Evolutionary conservation across 345 rosid genomes (phyloP).

Genomic region (Ailanthus altissimus): DNA sequence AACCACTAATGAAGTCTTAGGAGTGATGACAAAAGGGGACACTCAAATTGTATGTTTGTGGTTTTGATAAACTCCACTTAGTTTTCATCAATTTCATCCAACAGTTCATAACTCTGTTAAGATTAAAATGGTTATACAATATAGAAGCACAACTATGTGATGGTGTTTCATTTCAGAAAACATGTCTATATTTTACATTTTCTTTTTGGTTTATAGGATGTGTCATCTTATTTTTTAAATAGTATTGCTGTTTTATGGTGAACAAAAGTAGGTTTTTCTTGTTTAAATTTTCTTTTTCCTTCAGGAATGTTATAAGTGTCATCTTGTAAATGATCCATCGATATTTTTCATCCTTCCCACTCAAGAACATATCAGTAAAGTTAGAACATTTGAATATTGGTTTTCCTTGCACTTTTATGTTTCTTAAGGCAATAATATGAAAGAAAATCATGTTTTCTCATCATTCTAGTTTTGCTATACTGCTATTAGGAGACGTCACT

Average conservation of each 20-base stretch:
- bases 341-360: neutral
- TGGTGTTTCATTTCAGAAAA: neutral
- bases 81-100: neutral
- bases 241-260: neutral
- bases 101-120: neutral
- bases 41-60: constrained; percentile 72
- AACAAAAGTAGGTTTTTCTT: neutral
- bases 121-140: neutral
- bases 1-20: constrained; percentile 89
- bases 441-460: constrained; percentile 2
- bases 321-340: neutral
- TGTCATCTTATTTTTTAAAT: neutral
- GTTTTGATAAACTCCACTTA: neutral
- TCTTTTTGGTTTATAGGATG: neutral
- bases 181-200: neutral
- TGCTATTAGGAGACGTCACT: constrained; percentile 8
- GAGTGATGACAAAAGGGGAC: constrained; percentile 78
- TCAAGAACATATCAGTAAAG: neutral
- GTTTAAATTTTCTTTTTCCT: neutral
- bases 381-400: neutral
- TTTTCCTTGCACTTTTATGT: neutral
- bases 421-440: neutral
- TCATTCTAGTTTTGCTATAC: neutral
- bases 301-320: neutral
- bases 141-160: neutral